A percentile compares a stretch with the other conserved stretches of the same genome.
phyloP scores from a whole-genome alignment of 2,329 filamentous ascomycete genomes.

The Pseudopithomyces chartarum region DNA sequence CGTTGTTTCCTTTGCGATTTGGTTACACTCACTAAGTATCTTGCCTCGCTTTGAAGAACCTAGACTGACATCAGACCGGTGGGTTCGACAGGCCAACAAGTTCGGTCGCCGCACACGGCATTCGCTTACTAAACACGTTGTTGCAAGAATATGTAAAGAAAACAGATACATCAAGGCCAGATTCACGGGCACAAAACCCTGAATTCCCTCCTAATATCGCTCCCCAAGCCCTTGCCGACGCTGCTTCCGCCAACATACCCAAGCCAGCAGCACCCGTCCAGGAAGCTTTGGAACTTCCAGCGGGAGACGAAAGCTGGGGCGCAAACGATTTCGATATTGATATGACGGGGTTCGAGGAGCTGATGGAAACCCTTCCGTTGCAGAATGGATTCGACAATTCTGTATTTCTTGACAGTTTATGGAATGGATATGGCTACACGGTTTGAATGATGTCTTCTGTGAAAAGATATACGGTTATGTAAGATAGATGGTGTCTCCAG shows the following conservation, averaged over 20 bases:
- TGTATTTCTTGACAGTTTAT: constrained; percentile 26
- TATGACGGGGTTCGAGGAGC: constrained; percentile 29
- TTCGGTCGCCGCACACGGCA: constrained; percentile 46
- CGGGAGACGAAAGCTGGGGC: constrained; percentile 17
- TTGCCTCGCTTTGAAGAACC: no score
- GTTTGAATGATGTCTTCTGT: neutral
- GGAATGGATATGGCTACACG: constrained; percentile 1
- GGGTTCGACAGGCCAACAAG: constrained; percentile 27
- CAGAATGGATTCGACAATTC: constrained; percentile 29
- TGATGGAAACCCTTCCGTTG: constrained; percentile 29
- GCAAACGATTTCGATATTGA: constrained; percentile 32
- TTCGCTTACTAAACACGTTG: constrained; percentile 44
- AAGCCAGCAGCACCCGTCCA: constrained; percentile 3
- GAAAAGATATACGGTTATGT: neutral
- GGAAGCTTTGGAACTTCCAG: neutral
- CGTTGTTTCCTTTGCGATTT: no score
- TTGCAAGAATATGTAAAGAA: constrained; percentile 35
- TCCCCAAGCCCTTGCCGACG: constrained; percentile 15
- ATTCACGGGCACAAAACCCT: constrained; percentile 6
- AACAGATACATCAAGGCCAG: constrained; percentile 15
- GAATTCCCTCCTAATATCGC: constrained; percentile 15
- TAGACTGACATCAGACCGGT: no score
- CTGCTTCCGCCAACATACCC: constrained; percentile 4
- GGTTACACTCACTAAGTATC: no score
- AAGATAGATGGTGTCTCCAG: no score